A percentile compares a stretch with the other conserved stretches of the same genome.
Conservation (phyloP, 129 eudicot species). For the Ambrosia trifida region DNA sequence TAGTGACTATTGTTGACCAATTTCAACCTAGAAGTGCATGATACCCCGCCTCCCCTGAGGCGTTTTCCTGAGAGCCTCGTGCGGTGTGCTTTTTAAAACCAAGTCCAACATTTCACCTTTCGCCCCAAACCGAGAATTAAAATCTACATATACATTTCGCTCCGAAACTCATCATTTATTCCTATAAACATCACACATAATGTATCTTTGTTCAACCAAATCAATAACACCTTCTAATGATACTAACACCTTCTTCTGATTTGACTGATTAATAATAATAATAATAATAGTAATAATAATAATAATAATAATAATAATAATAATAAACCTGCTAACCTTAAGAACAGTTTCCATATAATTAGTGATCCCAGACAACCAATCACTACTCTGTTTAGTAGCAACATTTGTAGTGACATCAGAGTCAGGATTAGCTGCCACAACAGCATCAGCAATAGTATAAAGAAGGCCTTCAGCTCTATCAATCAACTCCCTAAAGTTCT, state of each 20-base stretch:
- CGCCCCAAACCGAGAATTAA: not conserved
- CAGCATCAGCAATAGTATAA: conserved; percentile 87
- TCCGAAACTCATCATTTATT: not conserved
- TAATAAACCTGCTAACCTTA: conserved; percentile 44
- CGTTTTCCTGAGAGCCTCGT: too few species aligned
- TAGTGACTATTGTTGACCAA: too few species aligned
- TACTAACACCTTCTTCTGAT: not conserved
- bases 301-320: not conserved
- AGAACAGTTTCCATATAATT: conserved; percentile 81
- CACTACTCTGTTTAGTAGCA: conserved; percentile 54
- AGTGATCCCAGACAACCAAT: conserved; percentile 87
- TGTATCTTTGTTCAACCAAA: not conserved
- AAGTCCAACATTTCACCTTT: not conserved
- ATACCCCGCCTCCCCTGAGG: too few species aligned
- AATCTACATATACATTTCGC: not conserved
- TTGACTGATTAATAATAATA: not conserved
- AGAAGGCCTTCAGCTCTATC: conserved; percentile 69
- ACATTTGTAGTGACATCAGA: conserved; percentile 33
- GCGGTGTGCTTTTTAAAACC: too few species aligned
- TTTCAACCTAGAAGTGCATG: too few species aligned
- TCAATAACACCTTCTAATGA: not conserved
- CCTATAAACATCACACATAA: not conserved
- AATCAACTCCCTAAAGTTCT: conserved; percentile 47
- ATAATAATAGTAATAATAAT: not conserved
- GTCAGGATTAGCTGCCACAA: conserved; percentile 52